Base-by-base conservation (phyloP, 2,329 filamentous ascomycete genomes). In the Cercospora sp. region DNA sequence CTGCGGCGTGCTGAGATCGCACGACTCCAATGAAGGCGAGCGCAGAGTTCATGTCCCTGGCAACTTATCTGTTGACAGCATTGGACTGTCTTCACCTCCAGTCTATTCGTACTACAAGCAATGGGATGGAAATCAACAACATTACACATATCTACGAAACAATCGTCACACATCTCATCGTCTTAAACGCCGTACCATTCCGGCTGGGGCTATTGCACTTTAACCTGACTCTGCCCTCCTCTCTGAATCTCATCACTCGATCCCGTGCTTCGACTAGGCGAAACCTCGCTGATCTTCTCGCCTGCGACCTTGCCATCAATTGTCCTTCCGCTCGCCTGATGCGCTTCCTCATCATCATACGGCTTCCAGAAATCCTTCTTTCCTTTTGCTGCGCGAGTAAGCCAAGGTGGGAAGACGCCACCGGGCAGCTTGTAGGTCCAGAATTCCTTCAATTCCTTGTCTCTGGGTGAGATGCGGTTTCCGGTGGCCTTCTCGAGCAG, bases 341-440 rank as follows among this genome's bases (percentile, higher is more conserved):
- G 39, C 9, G 55, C 67, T 33, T 63, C 62, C 36, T 73, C 71
- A 13, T 72, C 73, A 18, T 75, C 74, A 26, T 75, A 60, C 2
- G 64, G 77, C 42, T 83, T 83, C 91, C 91, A 93, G 77, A 94
- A 94, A 73, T 90, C 86, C 80, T 85, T 90, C 83, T 92, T 91
- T 30, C 92, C 92, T 42, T 81, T 81, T 0, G 80, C 77, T 4
- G 90, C 81, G 31, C 92, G 86, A 66, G 84, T 82, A 62, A 93
- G 76, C 92, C 92, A 96, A 0, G 87, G 87, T 0, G 92, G 92
- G 28, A 94, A 80, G 60, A 95, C 80, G 0, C 92, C 92, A 16
- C 92, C 91, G 1, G 89, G 87, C 31, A 94, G 85, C 75, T 87
- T 88, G 82, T 89, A 94, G 0, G 91, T 91, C 93, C 92, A 96